Percentiles rank a stretch among this genome's conserved stretches.
Evolutionary conservation across 306 rosid genomes (phyloP).

Genomic region (Rubus idaeus): DNA sequence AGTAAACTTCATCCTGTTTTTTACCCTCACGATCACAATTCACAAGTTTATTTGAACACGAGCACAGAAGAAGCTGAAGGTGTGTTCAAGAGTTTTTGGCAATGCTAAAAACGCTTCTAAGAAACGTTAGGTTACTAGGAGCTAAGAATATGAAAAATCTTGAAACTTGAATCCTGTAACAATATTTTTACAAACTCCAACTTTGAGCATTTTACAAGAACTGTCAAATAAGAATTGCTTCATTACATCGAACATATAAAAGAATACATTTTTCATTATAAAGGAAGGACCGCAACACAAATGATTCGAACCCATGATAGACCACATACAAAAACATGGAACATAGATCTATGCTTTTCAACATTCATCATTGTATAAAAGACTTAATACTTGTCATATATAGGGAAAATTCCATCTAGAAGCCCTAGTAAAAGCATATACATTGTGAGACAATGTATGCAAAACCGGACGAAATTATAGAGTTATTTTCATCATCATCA

Average conservation of each 20-base stretch:
- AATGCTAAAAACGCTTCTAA: too few relatives aligned
- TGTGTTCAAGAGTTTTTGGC: too few relatives aligned
- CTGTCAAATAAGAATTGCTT: not conserved
- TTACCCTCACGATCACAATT: too few relatives aligned
- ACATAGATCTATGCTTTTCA: not conserved
- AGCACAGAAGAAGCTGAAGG: too few relatives aligned
- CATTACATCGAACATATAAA: not conserved
- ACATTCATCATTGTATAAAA: conserved; percentile 13
- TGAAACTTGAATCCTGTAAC: not conserved
- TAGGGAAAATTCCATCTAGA: not conserved
- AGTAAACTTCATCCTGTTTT: too few relatives aligned
- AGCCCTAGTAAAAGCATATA: not conserved
- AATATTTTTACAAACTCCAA: not conserved
- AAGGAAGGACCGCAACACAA: not conserved
- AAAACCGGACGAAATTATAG: conserved; percentile 4
- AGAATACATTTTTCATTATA: not conserved
- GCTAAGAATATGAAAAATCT: not conserved
- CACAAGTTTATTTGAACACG: too few relatives aligned
- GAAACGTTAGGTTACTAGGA: too few relatives aligned
- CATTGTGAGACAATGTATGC: conserved; percentile 7
- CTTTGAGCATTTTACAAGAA: not conserved
- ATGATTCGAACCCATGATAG: not conserved
- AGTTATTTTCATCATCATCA: conserved; percentile 14
- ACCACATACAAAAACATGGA: not conserved
- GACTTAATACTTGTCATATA: not conserved